Percentiles rank a stretch among this genome's conserved stretches.
Conservation (phyloP, 1,139 yeast species). For the Candida labiduridarum region DNA sequence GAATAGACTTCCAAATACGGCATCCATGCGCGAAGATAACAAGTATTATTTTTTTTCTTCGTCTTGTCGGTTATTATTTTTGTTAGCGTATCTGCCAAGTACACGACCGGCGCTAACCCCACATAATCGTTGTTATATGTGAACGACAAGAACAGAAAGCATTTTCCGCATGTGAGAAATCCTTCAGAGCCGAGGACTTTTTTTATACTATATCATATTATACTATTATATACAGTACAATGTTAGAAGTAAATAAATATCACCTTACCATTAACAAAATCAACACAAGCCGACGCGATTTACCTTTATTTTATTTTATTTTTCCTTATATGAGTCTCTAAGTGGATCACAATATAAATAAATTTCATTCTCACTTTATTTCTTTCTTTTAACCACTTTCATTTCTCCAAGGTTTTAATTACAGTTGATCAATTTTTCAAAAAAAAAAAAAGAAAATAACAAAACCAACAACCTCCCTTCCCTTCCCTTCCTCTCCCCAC, state of each 20-base stretch:
- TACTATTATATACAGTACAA: too few relatives aligned
- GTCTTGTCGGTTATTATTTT: not conserved
- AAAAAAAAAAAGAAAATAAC: too few relatives aligned
- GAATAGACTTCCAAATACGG: not conserved
- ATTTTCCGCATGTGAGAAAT: conserved; percentile 3
- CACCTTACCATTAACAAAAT: not conserved
- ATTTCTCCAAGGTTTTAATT: not conserved
- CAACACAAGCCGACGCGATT: not conserved
- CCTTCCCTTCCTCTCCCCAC: too few relatives aligned
- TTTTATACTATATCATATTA: too few relatives aligned
- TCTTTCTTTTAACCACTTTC: not conserved
- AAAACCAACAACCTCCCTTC: too few relatives aligned
- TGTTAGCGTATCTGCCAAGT: not conserved
- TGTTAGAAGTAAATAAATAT: too few relatives aligned
- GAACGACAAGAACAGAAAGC: too few relatives aligned
- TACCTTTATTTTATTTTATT: not conserved
- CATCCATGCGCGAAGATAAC: not conserved
- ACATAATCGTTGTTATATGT: not conserved
- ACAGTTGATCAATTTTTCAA: too few relatives aligned
- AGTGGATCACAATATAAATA: too few relatives aligned
- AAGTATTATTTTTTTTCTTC: not conserved
- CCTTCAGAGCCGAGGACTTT: not conserved
- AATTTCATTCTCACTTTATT: not conserved
- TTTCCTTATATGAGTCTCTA: not conserved
- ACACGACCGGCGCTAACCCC: not conserved